phyloP scores from a whole-genome alignment of 1,284 basidiomycete genomes.

The Veloboletus limbatus region DNA sequence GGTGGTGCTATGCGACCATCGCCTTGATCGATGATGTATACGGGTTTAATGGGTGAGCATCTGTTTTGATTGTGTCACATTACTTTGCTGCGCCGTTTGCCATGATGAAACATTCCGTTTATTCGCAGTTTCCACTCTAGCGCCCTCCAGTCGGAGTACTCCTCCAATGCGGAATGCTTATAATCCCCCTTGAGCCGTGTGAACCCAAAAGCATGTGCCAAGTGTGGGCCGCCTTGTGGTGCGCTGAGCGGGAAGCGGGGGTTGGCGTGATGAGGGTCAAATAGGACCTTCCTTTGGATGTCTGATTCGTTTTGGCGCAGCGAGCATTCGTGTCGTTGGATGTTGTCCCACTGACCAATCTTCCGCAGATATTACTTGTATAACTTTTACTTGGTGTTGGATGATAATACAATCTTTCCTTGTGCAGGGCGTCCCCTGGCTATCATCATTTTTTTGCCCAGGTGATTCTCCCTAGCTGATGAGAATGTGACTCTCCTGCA shows the following conservation, averaged over 20 bases:
- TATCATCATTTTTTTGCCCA: too few relatives aligned
- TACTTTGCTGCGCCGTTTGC: conserved; percentile 23
- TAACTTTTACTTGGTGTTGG: too few relatives aligned
- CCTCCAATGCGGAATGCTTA: conserved; percentile 64
- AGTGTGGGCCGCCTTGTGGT: conserved; percentile 61
- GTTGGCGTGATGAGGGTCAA: conserved; percentile 55
- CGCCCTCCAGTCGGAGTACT: conserved; percentile 61
- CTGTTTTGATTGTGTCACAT: conserved; percentile 4
- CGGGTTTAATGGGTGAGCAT: conserved; percentile 30
- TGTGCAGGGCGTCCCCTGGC: too few relatives aligned
- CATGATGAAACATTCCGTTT: conserved; percentile 61
- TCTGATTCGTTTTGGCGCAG: conserved; percentile 49
- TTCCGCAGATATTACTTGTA: conserved; percentile 9
- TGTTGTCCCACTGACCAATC: conserved; percentile 4
- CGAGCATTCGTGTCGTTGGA: conserved; percentile 1
- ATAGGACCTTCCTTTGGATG: conserved; percentile 72
- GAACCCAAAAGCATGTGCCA: conserved; percentile 62
- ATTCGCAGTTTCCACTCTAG: conserved; percentile 81
- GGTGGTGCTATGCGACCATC: background rate
- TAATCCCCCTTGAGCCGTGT: conserved; percentile 51
- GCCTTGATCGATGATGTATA: background rate
- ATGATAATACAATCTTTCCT: too few relatives aligned
- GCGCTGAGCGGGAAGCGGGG: conserved; percentile 65
- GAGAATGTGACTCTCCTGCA: too few relatives aligned
- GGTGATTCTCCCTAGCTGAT: too few relatives aligned